Percentiles rank a stretch among this genome's conserved stretches.
Conservation (phyloP, 192 early-diverging fungal genomes). For the Geranomyces michiganensis region DNA sequence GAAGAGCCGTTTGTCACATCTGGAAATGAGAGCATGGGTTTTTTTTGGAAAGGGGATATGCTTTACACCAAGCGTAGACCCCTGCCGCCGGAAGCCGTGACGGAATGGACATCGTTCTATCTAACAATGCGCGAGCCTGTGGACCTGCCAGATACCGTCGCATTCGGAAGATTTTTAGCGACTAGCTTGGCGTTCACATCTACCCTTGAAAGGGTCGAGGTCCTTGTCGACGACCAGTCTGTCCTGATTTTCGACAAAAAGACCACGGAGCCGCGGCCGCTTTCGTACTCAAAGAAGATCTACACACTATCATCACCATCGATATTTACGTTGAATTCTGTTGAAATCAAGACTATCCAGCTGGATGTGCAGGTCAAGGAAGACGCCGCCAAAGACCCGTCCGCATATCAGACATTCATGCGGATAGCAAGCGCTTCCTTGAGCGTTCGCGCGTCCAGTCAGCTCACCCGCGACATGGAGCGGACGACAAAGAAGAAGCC, state of each 20-base stretch:
- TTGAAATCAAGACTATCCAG: constrained; percentile 61
- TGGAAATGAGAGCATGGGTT: constrained; percentile 78
- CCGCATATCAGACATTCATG: constrained; percentile 58
- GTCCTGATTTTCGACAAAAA: constrained; percentile 70
- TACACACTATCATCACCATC: constrained; percentile 66
- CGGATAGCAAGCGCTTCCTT: constrained; percentile 68
- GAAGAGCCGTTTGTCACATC: constrained; percentile 86
- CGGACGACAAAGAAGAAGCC: constrained; percentile 86
- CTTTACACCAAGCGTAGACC: constrained; percentile 75
- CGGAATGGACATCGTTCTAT: constrained; percentile 74
- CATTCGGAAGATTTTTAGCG: constrained; percentile 70
- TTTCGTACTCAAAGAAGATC: constrained; percentile 49
- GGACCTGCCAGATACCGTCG: constrained; percentile 64
- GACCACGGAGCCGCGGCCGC: constrained; percentile 60
- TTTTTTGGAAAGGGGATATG: constrained; percentile 88
- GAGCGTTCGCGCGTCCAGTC: constrained; percentile 52
- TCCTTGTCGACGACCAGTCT: constrained; percentile 63
- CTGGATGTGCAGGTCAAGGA: constrained; percentile 44
- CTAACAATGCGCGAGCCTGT: constrained; percentile 77
- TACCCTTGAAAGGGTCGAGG: constrained; percentile 67
- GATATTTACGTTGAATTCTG: constrained; percentile 70
- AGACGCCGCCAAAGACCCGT: constrained; percentile 34
- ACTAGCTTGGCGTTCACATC: constrained; percentile 78
- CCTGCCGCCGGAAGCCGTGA: constrained; percentile 47
- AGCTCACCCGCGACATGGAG: constrained; percentile 76